These are phyloP conservation scores for Pythium aquatile DNA, from an alignment of 352 stramenopile species.

Conservation along the genomic window DNA sequence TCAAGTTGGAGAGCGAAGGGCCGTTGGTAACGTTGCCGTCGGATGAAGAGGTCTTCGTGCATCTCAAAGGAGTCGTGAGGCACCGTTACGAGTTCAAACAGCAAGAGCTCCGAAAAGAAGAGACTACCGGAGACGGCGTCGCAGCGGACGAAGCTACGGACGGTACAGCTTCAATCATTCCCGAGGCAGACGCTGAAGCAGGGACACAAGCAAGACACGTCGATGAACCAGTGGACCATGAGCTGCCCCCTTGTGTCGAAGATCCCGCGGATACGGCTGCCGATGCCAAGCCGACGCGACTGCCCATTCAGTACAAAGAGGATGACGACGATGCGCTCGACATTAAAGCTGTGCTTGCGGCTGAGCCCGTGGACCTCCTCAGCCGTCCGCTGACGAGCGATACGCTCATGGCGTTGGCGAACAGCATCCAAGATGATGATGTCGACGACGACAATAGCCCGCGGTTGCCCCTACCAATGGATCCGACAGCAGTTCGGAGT, in stretches of 20 bases:
- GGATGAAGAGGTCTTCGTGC: slow-evolving; percentile 27
- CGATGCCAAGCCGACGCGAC: background rate
- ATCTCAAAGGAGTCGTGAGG: slow-evolving; percentile 22
- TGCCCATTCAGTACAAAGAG: background rate
- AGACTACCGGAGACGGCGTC: background rate
- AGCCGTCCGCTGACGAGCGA: slow-evolving; percentile 19
- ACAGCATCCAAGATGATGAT: slow-evolving; percentile 12
- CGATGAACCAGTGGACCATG: background rate
- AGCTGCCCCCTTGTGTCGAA: background rate
- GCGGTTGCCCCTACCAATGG: background rate
- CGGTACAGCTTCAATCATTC: background rate
- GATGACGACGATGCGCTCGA: slow-evolving; percentile 2
- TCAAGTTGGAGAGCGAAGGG: background rate
- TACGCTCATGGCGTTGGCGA: slow-evolving; percentile 14
- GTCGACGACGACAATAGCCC: background rate
- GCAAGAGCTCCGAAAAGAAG: background rate
- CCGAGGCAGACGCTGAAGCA: no score
- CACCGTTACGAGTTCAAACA: slow-evolving; percentile 17
- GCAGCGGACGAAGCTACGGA: background rate
- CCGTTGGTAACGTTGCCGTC: background rate
- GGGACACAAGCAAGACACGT: background rate
- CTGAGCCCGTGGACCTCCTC: slow-evolving; percentile 2
- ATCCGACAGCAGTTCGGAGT: background rate
- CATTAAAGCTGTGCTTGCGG: background rate
- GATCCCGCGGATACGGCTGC: background rate